phyloP scores from a whole-genome alignment of 148 eudicot species.

The Fagopyrum homotropicum region DNA sequence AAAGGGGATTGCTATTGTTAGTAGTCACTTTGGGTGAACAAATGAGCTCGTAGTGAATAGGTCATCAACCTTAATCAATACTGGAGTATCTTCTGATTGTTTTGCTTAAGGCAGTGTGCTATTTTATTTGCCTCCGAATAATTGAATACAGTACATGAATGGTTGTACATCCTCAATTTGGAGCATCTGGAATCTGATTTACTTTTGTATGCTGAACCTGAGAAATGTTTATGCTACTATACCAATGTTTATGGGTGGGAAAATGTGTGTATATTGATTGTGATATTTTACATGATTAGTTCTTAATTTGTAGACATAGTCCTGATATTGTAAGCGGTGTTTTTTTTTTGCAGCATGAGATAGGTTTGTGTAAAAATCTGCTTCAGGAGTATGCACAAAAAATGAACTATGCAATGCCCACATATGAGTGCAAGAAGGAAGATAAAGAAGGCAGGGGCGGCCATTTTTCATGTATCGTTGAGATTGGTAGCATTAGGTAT shows the following conservation, averaged over 20 bases:
- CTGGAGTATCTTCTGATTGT: not conserved
- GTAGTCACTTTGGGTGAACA: not conserved
- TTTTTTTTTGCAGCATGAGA: constrained; percentile 60
- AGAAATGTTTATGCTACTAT: not conserved
- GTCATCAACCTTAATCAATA: not conserved
- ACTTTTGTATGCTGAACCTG: not conserved
- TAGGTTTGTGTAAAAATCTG: constrained; percentile 89
- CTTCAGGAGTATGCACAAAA: constrained; percentile 96
- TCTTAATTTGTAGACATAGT: not conserved
- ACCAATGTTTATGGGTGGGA: not conserved
- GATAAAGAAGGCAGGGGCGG: constrained; percentile 24
- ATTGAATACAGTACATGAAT: not conserved
- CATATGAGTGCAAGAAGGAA: constrained; percentile 39
- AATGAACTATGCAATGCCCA: constrained; percentile 87
- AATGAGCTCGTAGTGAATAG: not conserved
- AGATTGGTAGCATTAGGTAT: constrained; percentile 71
- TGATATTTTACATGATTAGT: not conserved
- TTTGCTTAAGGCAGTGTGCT: not conserved
- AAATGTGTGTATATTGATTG: not conserved
- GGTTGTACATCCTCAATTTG: not conserved
- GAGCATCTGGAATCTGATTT: not conserved
- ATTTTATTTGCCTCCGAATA: not conserved
- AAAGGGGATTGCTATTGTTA: not conserved
- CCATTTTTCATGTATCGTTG: constrained; percentile 55
- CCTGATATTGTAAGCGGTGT: not conserved